A percentile compares a stretch with the other conserved stretches of the same genome.
Conservation (phyloP, 2,329 filamentous ascomycete species). For the Nigrograna mackinnonii region DNA sequence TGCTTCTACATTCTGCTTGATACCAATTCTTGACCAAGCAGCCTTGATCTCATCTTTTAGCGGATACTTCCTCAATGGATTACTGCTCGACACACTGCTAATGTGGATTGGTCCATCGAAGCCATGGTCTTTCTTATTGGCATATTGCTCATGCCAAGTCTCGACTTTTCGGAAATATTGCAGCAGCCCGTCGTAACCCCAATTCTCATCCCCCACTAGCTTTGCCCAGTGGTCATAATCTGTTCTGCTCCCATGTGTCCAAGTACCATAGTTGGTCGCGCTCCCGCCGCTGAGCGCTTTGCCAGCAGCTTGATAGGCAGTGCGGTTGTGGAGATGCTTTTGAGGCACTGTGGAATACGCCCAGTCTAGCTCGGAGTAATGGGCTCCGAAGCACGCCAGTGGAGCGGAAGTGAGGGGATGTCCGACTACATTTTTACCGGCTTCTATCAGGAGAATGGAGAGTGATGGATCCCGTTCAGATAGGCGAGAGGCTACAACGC, state of each 20-base stretch:
- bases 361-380: constrained; percentile 34
- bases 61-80: constrained; percentile 20
- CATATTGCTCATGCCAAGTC: constrained; percentile 21
- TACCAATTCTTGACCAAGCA: constrained; percentile 17
- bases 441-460: constrained; percentile 35
- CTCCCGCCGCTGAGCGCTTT: constrained; percentile 30
- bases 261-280: constrained; percentile 29
- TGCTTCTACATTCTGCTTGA: constrained; percentile 14
- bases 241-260: constrained; percentile 23
- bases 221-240: constrained; percentile 33
- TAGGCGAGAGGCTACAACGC: constrained; percentile 33
- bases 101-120: constrained; percentile 28
- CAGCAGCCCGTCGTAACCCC: constrained; percentile 30
- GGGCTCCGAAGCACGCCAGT: constrained; percentile 20
- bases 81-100: constrained; percentile 15
- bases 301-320: constrained; percentile 30
- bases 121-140: constrained; percentile 21
- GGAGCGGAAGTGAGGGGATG: constrained; percentile 17
- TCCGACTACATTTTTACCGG: constrained; percentile 25
- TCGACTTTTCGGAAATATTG: constrained; percentile 31
- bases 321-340: constrained; percentile 23
- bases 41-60: constrained; percentile 15
- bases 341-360: constrained; percentile 36
- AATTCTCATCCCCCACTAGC: constrained; percentile 22
- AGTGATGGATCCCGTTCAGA: constrained; percentile 15